Evolutionary conservation across 768 basidiomycete species (phyloP).

Genomic region (Xanthoconium purpureum): DNA sequence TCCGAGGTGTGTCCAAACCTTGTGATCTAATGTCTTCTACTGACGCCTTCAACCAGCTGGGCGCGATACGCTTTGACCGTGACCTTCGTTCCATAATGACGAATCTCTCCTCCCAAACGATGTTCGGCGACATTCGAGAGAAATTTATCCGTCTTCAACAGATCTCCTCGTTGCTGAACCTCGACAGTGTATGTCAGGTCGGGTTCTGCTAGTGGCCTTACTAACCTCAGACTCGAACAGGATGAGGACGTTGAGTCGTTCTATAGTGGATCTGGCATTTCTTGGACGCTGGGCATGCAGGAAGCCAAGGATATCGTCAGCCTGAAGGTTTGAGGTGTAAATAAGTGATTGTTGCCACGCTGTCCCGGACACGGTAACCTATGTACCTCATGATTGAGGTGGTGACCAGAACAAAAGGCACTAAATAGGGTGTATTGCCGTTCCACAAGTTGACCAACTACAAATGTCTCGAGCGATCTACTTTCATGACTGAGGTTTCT

Average conservation of each 20-base stretch:
- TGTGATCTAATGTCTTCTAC: not conserved
- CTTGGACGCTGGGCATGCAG: slow-evolving; percentile 76
- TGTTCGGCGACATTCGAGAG: slow-evolving; percentile 87
- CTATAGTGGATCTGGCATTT: slow-evolving; percentile 88
- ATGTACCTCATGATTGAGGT: no score
- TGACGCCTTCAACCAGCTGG: slow-evolving; percentile 54
- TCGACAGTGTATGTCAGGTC: slow-evolving; percentile 57
- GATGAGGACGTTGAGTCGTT: slow-evolving; percentile 95
- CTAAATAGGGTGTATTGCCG: not conserved
- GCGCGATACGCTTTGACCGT: slow-evolving; percentile 92
- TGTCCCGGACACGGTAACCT: no score
- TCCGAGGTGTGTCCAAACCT: slow-evolving; percentile 62
- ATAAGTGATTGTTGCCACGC: not conserved
- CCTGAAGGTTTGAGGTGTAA: slow-evolving; percentile 41
- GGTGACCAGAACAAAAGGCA: not conserved
- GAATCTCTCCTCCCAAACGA: slow-evolving; percentile 84
- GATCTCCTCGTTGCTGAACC: slow-evolving; percentile 85
- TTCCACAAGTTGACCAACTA: not conserved
- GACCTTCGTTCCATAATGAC: slow-evolving; percentile 82
- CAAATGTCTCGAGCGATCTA: not conserved
- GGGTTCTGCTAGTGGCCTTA: not conserved
- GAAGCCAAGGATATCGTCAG: slow-evolving; percentile 72
- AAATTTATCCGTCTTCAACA: slow-evolving; percentile 92
- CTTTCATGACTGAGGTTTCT: not conserved
- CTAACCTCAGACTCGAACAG: slow-evolving; percentile 37